Evolutionary conservation across 1,139 yeast species (phyloP), one percentile per base, ranked within the genome.

Genomic region (Magnusiomyces paraingens): DNA sequence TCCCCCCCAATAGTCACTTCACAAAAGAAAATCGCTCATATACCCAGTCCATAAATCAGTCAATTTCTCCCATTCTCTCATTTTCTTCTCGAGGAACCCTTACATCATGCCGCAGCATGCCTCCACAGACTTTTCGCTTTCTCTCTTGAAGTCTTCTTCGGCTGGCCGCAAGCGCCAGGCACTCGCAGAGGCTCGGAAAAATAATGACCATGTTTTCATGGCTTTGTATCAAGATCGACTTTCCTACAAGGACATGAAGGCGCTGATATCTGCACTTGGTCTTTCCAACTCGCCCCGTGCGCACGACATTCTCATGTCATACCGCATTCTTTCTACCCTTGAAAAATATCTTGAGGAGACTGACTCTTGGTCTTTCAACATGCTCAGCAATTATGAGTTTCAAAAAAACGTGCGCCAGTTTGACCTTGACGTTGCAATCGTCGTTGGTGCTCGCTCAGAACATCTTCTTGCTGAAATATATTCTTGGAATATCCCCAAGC

Each of bases 341-440:
- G 57, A 62, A 21, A 55, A 57, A 21, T 67, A 67, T 51, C 56
- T 59, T 35, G 58, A 60, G 12, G 71, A 68, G 54, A 59, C 68
- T 0, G 61, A 66, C 22, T 60, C 66, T 6, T 66, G 71, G 68
- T 56, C 64, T 44, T 68, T 66, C 56, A 54, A 63, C 29, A 56
- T 64, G 51, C 61, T 68, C 22, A 55, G 58, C 21, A 52, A 61
- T 41, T 66, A 65, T 52, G 67, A 66, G 53, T 67, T 67, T 51
- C 63, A 61, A 42, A 52, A 53, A 14, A 61, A 63, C 12, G 66
- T 66, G 15, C 62, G 69, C 47, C 62, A 61, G 50, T 68, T 69
- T 52, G 71, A 68, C 57, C 55, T 64, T 42, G 69, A 68, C 54
- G 59, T 69, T 35, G 72, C 72, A 3, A 59, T 57, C n/a, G 62